phyloP scores from a whole-genome alignment of 2,329 filamentous ascomycete species.

The Pseudogymnoascus sp. region DNA sequence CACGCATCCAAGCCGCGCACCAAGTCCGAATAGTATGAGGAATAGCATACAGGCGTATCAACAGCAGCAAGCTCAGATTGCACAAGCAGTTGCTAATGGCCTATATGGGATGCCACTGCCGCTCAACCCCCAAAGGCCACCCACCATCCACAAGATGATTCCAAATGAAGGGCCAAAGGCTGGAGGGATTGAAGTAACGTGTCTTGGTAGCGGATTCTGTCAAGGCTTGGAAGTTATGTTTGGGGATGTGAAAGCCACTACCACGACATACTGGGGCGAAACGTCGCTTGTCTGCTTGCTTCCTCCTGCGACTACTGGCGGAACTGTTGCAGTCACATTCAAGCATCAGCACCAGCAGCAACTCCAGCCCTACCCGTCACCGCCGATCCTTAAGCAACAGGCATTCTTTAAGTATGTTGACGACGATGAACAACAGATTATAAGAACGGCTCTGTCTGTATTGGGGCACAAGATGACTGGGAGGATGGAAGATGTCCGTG shows the following conservation, averaged over 20 bases:
- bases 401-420: conserved; percentile 68
- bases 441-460: conserved; percentile 61
- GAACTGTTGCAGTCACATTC: conserved; percentile 55
- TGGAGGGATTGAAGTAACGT: conserved; percentile 81
- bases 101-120: conserved; percentile 47
- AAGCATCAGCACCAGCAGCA: conserved; percentile 45
- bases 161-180: conserved; percentile 74
- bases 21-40: conserved; percentile 57
- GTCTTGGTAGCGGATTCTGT: conserved; percentile 74
- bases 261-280: conserved; percentile 58
- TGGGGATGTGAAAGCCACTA: conserved; percentile 59
- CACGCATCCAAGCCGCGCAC: conserved; percentile 68
- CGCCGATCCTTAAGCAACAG: conserved; percentile 43
- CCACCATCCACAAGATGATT: conserved; percentile 75
- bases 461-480: conserved; percentile 60
- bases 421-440: conserved; percentile 61
- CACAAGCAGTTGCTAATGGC: conserved; percentile 42
- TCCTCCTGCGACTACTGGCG: conserved; percentile 52
- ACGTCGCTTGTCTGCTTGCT: conserved; percentile 58
- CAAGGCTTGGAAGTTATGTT: conserved; percentile 81
- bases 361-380: conserved; percentile 36
- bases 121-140: conserved; percentile 47
- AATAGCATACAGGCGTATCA: conserved; percentile 41
- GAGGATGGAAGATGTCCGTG: conserved; percentile 53
- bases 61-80: conserved; percentile 38